These are phyloP conservation scores for Tricholoma terreum DNA, from an alignment of 768 basidiomycete genomes.

Conservation along the genomic window DNA sequence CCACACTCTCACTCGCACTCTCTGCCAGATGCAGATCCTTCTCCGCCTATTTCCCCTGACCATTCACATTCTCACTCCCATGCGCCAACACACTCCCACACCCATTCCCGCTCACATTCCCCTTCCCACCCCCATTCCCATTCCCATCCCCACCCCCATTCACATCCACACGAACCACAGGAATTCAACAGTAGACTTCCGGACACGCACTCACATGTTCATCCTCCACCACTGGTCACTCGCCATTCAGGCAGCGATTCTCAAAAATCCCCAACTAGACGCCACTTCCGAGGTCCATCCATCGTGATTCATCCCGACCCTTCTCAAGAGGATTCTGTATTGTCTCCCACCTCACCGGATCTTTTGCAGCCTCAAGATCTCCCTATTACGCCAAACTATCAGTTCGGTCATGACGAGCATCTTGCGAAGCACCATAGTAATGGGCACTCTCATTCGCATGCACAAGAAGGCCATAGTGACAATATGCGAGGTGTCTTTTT, in stretches of 20 bases:
- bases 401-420: slow-evolving; percentile 51
- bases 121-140: slow-evolving; percentile 24
- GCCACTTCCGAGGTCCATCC: slow-evolving; percentile 39
- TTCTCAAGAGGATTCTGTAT: slow-evolving; percentile 11
- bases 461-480: slow-evolving; percentile 86
- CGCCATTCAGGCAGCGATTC: slow-evolving; percentile 10
- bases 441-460: slow-evolving; percentile 45
- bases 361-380: slow-evolving; percentile 18
- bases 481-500: slow-evolving; percentile 99
- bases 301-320: slow-evolving; percentile 32
- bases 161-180: slow-evolving; percentile 21
- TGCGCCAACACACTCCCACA: slow-evolving; percentile 19
- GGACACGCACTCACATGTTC: slow-evolving; percentile 27
- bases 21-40: slow-evolving; percentile 11
- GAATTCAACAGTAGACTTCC: slow-evolving; percentile 20
- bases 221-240: slow-evolving; percentile 13
- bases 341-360: slow-evolving; percentile 21
- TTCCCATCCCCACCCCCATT: slow-evolving; percentile 25
- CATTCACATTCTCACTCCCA: slow-evolving; percentile 19
- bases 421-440: slow-evolving; percentile 43
- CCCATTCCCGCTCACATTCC: slow-evolving; percentile 25
- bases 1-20: slow-evolving; percentile 18
- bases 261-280: slow-evolving; percentile 24
- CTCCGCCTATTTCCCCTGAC: slow-evolving; percentile 14
- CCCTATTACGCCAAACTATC: slow-evolving; percentile 67